Evolutionary conservation across 176 grass and related monocot species (phyloP), one percentile per base, ranked within the genome.

Genomic region (Oryza rufipogon): DNA sequence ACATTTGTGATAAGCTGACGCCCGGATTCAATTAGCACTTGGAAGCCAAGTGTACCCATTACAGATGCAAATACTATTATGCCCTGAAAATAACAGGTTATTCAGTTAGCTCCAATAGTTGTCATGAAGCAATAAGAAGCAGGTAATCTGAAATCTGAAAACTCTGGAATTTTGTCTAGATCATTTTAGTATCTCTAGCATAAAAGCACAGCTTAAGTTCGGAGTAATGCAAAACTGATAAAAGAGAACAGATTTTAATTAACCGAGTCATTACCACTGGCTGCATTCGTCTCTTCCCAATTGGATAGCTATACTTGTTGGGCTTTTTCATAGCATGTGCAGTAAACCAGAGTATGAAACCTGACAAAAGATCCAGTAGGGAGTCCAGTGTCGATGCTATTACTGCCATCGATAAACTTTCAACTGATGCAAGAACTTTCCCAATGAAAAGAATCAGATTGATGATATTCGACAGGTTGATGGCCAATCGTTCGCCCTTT

Each of bases 201-300:
- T 11, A 16, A 38, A 11, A 5, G 39, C 60, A 11, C 44, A 68
- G 49, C 41, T 83, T 20, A 84, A 75, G 33, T 71, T 48, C n/a
- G 3, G 16, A 17, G 45, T 22, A n/a, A 65, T 52, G 25, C 17
- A 73, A 66, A 78, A 20, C 1, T 0, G 52, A 54, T 20, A 16
- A 77, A 33, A 81, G 0, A 71, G 61, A 20, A 33, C 22, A 71
- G n/a, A 22, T 30, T 17, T 58, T 0, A 36, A 36, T 25, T 25
- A 83, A 78, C n/a, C 38, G 64, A 84, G 7, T 45, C 19, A 30
- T 80, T 94, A 98, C 96, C 80, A 99, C 96, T 56, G 96, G 96
- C 69, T 99, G 96, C 93, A 99, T 99, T 47, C 96, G 89, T 71
- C 84, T 89, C 84, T 99, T 99, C 6, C 96, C 96, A 67, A 99